Evolutionary conservation across 805 yeast genomes (phyloP), one percentile per base, ranked within the genome.

Genomic region (Pichia heedii): DNA sequence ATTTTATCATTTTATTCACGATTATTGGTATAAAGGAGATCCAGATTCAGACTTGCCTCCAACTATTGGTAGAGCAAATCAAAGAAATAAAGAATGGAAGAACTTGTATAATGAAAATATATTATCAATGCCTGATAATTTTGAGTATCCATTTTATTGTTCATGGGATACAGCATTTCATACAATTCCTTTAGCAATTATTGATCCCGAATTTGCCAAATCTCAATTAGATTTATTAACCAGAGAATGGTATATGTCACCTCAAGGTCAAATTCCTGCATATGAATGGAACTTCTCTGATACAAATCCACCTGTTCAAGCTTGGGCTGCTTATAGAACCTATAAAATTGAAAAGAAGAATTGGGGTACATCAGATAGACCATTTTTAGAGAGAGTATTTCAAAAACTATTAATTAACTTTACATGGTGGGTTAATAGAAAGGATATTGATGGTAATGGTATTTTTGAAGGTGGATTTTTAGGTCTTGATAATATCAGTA

Each of bases 81-180:
- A 90, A n/a, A 73, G 97, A 62, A 88, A 88, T 64, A 73, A 76
- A 55, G 88, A 84, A 44, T 88, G 97, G 97, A 77, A 76, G 54
- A 94, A 88, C 61, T 68, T 88, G 61, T 86, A 86, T 65, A 82
- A 84, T 55, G 90, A 86, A 58, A 96, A 88, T 61, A 74, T 88
- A 39, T 69, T 88, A 53, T 84, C 95, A 1, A 73, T 88, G 70
- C 96, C 96, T 2, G 97, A 88, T 60, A 89, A 87, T 60, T 88
- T 95, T 86, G 97, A 88, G 63, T 88, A 88, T 62, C 96, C 96
- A 12, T 88, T 88, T 61, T 88, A 88, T 61, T 96, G 96, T 15
- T 90, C 95, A 4, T 88, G 97, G 97, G 97, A 88, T 63, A 81
- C 95, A 5, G 95, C 96, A 0, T 88, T 88, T 77, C 97, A 88